These are phyloP conservation scores for Bruguiera sexangula DNA, from an alignment of 345 rosid species.

Conservation along the genomic window DNA sequence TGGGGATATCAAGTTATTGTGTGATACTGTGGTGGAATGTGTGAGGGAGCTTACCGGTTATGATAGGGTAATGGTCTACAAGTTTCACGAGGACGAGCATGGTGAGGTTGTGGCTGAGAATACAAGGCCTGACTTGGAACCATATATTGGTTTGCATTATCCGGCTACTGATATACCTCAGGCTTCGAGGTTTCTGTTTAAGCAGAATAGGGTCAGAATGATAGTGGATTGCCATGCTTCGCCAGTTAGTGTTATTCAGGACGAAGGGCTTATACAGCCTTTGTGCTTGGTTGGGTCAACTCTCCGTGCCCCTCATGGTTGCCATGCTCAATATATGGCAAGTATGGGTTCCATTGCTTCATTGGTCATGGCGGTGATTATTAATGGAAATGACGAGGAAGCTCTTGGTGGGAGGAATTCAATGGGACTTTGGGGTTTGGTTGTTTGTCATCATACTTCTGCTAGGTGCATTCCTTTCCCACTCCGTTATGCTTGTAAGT, in stretches of 20 bases:
- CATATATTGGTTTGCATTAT: conserved; percentile 89
- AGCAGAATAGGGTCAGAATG: conserved; percentile 95
- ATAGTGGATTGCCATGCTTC: conserved; percentile 82
- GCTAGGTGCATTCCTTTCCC: conserved; percentile 88
- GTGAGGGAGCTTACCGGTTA: conserved; percentile 88
- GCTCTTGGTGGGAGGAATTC: conserved; percentile 58
- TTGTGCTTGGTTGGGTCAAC: conserved; percentile 96
- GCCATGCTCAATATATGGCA: conserved; percentile 95
- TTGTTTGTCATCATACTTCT: conserved; percentile 97
- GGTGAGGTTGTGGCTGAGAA: conserved; percentile 99
- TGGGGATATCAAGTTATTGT: conserved; percentile 77
- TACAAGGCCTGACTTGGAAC: conserved; percentile 73
- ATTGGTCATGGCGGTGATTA: conserved; percentile 84
- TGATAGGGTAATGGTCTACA: conserved; percentile 95
- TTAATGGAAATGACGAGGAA: conserved; percentile 80
- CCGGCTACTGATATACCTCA: conserved; percentile 99
- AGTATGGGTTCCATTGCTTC: conserved; percentile 97
- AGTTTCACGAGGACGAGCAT: conserved; percentile 96
- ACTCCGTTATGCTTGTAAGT: conserved; percentile 93
- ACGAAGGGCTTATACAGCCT: conserved; percentile 75
- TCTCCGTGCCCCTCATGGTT: conserved; percentile 94
- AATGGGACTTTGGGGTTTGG: conserved; percentile 95
- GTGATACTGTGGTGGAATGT: conserved; percentile 86
- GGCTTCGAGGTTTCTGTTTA: conserved; percentile 89
- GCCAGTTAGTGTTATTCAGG: conserved; percentile 62